Evolutionary conservation across 1,139 yeast species (phyloP).

Genomic region (Suhomyces anneliseae): DNA sequence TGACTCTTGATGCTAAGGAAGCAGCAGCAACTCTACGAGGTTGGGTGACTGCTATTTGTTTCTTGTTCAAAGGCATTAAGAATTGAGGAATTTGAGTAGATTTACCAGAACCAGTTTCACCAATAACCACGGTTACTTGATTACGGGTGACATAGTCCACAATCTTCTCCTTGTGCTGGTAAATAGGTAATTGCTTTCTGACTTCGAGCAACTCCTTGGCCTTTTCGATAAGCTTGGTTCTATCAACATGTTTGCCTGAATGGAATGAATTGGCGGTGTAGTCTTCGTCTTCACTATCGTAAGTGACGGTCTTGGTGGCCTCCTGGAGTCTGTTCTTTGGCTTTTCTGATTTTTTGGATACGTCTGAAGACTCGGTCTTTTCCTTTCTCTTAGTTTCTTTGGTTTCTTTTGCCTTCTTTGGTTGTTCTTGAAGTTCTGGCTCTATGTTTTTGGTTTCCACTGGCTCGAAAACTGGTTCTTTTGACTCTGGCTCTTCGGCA

Average conservation of each 20-base stretch:
- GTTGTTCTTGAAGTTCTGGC: not conserved
- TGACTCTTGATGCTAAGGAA: constrained; percentile 87
- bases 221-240: constrained; percentile 31
- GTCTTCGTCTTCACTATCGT: constrained; percentile 30
- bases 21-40: constrained; percentile 98
- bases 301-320: constrained; percentile 6
- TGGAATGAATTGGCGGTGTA: constrained; percentile 14
- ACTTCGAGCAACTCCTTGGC: constrained; percentile 50
- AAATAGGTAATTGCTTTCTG: constrained; percentile 72
- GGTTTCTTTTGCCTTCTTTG: not conserved
- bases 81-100: constrained; percentile 98
- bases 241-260: constrained; percentile 8
- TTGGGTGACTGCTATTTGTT: constrained; percentile 86
- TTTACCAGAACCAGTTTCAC: constrained; percentile 98
- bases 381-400: not conserved
- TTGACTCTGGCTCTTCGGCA: not conserved
- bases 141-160: constrained; percentile 53
- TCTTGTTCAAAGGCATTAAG: constrained; percentile 51
- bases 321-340: not conserved
- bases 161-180: constrained; percentile 65
- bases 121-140: constrained; percentile 79
- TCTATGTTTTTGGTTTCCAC: too few relatives aligned
- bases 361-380: constrained; percentile 2
- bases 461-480: too few relatives aligned
- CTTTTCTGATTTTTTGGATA: not conserved